Base-by-base conservation (phyloP, 1,284 basidiomycete genomes). In the Puccinia triticina region DNA sequence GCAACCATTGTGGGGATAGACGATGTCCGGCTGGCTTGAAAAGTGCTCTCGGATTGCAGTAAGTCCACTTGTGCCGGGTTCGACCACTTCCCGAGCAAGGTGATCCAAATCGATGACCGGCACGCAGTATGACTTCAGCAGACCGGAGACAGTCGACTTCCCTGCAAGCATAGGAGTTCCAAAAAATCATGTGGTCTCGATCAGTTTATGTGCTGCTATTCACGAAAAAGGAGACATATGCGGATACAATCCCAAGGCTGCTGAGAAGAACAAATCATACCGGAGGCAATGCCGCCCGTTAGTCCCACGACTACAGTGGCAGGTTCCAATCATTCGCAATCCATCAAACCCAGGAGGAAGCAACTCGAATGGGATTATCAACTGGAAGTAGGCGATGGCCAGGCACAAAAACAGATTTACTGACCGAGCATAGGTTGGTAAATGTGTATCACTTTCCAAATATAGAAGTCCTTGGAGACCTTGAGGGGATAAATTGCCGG, bases 221-320 rank as follows among this genome's bases (percentile, higher is more conserved):
- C 5, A n/a, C n/a, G 29, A n/a, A 61, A n/a, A 61, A 57, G 26
- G 3, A 7, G 8, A 21, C 11, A 18, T 4, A 71, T 10, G 29
- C 37, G 26, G 8, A 11, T 7, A 23, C 4, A 48, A 55, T 48
- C 46, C 14, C 32, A 34, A 37, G 1, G 26, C 66, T 46, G 29
- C 32, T 37, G 64, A 66, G 10, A 2, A 66, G 2, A 29, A 21
- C 18, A 0, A 43, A 37, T 50, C 76, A 7, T 83, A 85, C 95
- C 96, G 0, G 96, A 96, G 48, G 95, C 94, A 83, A 99, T 98
- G 1, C 96, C 95, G 32, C 97, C 97, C 21, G 96, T 98, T 57
- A 99, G 91, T 67, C 96, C 96, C 84, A 98, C 91, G 83, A 98
- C 95, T 61, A 29, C 59, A 16, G 29, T 61, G 29, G 59, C 16